phyloP scores from a whole-genome alignment of 2,329 filamentous ascomycete genomes.

The Phaeoacremonium minimum region DNA sequence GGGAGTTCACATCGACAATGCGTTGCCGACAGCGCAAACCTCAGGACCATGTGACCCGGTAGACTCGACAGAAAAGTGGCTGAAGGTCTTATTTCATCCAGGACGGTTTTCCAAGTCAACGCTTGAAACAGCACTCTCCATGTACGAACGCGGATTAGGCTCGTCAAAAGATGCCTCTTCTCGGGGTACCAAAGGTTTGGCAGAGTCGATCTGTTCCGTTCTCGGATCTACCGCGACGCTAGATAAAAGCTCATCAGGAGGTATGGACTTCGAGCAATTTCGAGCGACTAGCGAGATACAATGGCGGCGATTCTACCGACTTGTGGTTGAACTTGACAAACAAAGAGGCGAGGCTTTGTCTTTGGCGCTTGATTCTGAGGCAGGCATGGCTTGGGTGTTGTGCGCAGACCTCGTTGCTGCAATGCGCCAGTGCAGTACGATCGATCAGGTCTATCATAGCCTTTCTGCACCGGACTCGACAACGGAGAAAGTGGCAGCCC shows the following conservation, averaged over 20 bases:
- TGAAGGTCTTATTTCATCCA: slow-evolving; percentile 76
- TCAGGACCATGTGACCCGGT: slow-evolving; percentile 61
- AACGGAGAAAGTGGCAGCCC: slow-evolving; percentile 49
- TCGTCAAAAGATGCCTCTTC: slow-evolving; percentile 31
- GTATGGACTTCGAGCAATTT: slow-evolving; percentile 73
- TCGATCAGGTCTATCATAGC: slow-evolving; percentile 76
- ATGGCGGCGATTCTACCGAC: slow-evolving; percentile 86
- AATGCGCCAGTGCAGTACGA: slow-evolving; percentile 71
- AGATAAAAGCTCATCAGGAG: slow-evolving; percentile 55
- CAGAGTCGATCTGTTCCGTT: slow-evolving; percentile 71
- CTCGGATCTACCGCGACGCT: slow-evolving; percentile 67
- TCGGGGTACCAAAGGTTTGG: slow-evolving; percentile 52
- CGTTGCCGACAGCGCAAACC: slow-evolving; percentile 47
- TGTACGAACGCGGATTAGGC: slow-evolving; percentile 68
- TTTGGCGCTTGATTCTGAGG: slow-evolving; percentile 66
- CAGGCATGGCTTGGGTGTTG: slow-evolving; percentile 76
- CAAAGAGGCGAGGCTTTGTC: slow-evolving; percentile 78
- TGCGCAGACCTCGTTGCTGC: slow-evolving; percentile 78
- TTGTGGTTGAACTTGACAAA: slow-evolving; percentile 82
- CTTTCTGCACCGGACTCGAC: slow-evolving; percentile 43
- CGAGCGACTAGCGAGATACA: slow-evolving; percentile 71
- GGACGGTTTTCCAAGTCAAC: slow-evolving; percentile 76
- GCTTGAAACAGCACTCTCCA: slow-evolving; percentile 75
- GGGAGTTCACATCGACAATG: slow-evolving; percentile 58
- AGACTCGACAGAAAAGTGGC: slow-evolving; percentile 79